A percentile compares a stretch with the other conserved stretches of the same genome.
These are phyloP conservation scores for Alternaria ventricosa DNA, from an alignment of 2,329 filamentous ascomycete species.

Conservation along the genomic window DNA sequence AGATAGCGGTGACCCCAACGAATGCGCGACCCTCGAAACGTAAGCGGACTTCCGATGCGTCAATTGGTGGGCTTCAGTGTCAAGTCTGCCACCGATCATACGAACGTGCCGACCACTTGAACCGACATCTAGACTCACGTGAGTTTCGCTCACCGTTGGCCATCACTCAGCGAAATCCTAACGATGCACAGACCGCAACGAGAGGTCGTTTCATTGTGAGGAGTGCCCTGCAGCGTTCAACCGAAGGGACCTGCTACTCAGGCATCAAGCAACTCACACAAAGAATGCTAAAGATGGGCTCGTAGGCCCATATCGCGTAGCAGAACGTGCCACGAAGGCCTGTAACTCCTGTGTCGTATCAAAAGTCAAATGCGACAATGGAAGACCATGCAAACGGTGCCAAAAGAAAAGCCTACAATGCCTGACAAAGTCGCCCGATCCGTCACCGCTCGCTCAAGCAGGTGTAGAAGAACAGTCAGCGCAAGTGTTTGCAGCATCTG, in stretches of 20 bases:
- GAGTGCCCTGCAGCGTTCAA: conserved; percentile 42
- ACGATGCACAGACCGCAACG: conserved; percentile 29
- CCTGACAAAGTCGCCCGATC: conserved; percentile 4
- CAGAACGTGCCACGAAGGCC: conserved; percentile 35
- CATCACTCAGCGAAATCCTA: neutral
- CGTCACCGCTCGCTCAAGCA: neutral
- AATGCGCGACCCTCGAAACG: conserved; percentile 5
- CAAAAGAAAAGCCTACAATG: conserved; percentile 16
- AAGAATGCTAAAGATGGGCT: conserved; percentile 31
- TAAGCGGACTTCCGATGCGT: conserved; percentile 5
- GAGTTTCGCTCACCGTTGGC: neutral
- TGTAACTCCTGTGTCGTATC: conserved; percentile 41
- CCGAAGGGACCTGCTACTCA: conserved; percentile 32
- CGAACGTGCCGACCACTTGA: conserved; percentile 38
- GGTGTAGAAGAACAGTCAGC: neutral
- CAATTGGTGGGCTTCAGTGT: conserved; percentile 21
- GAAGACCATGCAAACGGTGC: conserved; percentile 35
- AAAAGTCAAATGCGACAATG: conserved; percentile 42
- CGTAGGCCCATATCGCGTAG: conserved; percentile 19
- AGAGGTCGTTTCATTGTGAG: conserved; percentile 36
- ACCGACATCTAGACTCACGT: conserved; percentile 41
- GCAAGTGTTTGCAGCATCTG: neutral
- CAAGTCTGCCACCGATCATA: conserved; percentile 38
- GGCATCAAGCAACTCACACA: conserved; percentile 36
- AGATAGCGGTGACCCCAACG: neutral